Evolutionary conservation across 2,329 filamentous ascomycete species (phyloP).

Genomic region (Gaeumannomyces sp.): DNA sequence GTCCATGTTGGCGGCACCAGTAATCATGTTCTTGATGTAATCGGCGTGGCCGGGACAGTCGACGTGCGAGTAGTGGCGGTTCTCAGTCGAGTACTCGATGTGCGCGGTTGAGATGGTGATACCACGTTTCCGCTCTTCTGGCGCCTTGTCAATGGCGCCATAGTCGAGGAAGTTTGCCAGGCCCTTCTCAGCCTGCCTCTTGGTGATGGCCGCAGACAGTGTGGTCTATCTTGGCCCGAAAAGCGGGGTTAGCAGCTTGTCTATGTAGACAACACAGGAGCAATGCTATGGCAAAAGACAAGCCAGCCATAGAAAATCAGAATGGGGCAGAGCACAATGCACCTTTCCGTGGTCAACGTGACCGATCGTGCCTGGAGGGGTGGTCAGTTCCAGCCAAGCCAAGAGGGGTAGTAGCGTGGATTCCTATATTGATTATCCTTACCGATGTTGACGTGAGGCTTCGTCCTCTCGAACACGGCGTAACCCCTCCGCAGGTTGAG

Average conservation of each 20-base stretch:
- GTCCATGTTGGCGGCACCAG: slow-evolving; percentile 98
- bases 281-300: not conserved
- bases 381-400: slow-evolving; percentile 12
- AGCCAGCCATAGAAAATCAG: slow-evolving; percentile 3
- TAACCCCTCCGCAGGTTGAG: slow-evolving; percentile 61
- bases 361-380: slow-evolving; percentile 76
- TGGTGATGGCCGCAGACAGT: slow-evolving; percentile 96
- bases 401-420: not conserved
- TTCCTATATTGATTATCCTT: not conserved
- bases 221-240: slow-evolving; percentile 64
- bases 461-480: slow-evolving; percentile 75
- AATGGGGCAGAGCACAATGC: slow-evolving; percentile 20
- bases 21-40: slow-evolving; percentile 99
- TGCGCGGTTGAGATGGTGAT: slow-evolving; percentile 98
- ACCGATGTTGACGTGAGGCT: slow-evolving; percentile 99
- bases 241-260: slow-evolving; percentile 12
- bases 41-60: slow-evolving; percentile 99
- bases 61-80: slow-evolving; percentile 97
- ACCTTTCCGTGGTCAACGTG: slow-evolving; percentile 99
- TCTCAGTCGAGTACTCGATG: slow-evolving; percentile 95
- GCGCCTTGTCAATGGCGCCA: slow-evolving; percentile 96
- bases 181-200: slow-evolving; percentile 93
- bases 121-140: slow-evolving; percentile 98
- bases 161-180: slow-evolving; percentile 94
- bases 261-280: not conserved